Base-by-base conservation (phyloP, 768 basidiomycete genomes). In the Leccinellum luteum region DNA sequence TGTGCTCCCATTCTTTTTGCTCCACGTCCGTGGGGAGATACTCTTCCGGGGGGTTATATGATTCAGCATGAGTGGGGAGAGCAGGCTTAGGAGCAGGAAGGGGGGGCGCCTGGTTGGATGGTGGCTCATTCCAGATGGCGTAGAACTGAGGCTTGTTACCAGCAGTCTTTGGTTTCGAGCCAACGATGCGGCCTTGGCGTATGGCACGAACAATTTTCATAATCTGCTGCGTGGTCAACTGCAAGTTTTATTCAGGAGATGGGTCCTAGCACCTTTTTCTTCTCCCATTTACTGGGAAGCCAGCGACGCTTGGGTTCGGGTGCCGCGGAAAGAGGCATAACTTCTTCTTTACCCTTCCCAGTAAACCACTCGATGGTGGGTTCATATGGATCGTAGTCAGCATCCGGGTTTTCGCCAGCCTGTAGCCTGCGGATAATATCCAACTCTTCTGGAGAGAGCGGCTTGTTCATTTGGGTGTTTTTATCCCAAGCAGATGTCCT, bases 181-280 rank as follows among this genome's bases (percentile, higher is more conserved):
- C 91, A 7, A 94, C 68, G 61, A 99, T 99, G 44, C 92, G 89
- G 32, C 97, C 97, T 78, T 94, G 88, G 9, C 97, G 86, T 67
- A 99, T 98, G 5, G 96, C 96, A 48, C 95, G 94, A 60, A 99
- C 95, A 60, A 98, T 98, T 83, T 98, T 99, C 93, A 99, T 95
- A 63, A 99, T 85, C 95, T 97, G 62, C 31, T 21, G 7, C n/a
- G 32, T 8, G 31, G 30, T 55, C 45, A 65, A 51, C 48, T 55
- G 25, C n/a, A 53, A 43, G 38, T 51, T 34, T 12, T 35, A 27
- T 44, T 19, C 34, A 31, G 3, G 10, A 31, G 25, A 49, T 32
- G 17, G 47, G 34, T 14, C 17, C 35, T 70, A 54, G 10, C 66
- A 93, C 95, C 85, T 99, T 99, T 81, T 97, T 87, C 75, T 97